phyloP scores from a whole-genome alignment of 768 basidiomycete genomes.

The Serpula lacrymans region DNA sequence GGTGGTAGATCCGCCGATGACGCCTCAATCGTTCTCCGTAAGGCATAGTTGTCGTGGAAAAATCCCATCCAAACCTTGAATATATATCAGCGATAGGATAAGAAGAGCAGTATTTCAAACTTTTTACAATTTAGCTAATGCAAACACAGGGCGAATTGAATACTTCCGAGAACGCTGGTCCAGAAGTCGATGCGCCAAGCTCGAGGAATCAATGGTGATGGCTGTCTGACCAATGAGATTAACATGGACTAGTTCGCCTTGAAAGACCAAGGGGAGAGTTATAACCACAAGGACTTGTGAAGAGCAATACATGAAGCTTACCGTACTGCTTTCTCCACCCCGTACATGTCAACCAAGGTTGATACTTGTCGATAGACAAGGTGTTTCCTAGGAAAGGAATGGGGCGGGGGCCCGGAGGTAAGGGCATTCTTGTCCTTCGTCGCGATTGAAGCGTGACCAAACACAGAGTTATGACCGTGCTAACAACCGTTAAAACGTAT shows the following conservation, averaged over 20 bases:
- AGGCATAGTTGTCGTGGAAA: constrained; percentile 7
- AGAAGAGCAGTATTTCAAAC: not conserved
- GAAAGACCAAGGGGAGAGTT: too few relatives aligned
- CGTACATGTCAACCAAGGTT: constrained; percentile 34
- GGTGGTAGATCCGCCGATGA: constrained; percentile 18
- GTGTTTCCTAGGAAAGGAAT: constrained; percentile 27
- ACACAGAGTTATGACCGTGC: too few relatives aligned
- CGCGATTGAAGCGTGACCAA: too few relatives aligned
- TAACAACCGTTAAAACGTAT: too few relatives aligned
- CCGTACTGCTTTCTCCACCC: constrained; percentile 31
- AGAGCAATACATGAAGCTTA: too few relatives aligned
- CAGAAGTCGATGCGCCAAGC: too few relatives aligned
- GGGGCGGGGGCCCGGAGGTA: constrained; percentile 29
- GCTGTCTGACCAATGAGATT: too few relatives aligned
- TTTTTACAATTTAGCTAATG: constrained; percentile 7
- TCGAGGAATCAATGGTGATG: too few relatives aligned
- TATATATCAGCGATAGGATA: not conserved
- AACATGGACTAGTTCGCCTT: too few relatives aligned
- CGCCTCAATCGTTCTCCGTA: constrained; percentile 21
- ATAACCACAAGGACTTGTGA: too few relatives aligned
- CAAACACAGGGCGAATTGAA: constrained; percentile 8
- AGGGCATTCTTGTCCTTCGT: too few relatives aligned
- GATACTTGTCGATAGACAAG: constrained; percentile 18
- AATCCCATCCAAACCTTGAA: constrained; percentile 18
- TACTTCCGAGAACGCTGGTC: constrained; percentile 10